Base-by-base conservation (phyloP, 139 green algal species). In the Chlorella sp. region DNA sequence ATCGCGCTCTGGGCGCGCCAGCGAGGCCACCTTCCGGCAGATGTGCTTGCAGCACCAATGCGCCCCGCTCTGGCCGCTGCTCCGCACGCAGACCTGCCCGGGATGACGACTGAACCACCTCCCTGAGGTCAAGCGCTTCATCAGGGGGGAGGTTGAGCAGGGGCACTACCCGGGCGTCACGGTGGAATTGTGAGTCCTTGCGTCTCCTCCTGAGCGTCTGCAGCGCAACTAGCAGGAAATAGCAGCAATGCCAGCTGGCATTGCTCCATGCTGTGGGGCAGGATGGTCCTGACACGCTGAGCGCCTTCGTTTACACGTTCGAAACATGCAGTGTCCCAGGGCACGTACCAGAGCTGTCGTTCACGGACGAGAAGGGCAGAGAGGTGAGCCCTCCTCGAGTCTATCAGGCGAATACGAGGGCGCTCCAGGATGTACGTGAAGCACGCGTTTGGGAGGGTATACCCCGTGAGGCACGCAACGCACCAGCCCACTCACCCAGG, bases 101-200 rank as follows among this genome's bases (percentile, higher is more conserved):
- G 67, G 67, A 2, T 72, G 67, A 72, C 17, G 26, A 62, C 35
- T 72, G 26, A 72, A 72, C 29, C 35, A 35, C 35, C 67, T 72
- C 35, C 67, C 67, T 62, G n/a, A 62, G 1, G 67, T 72, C 2
- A 62, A 59, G n/a, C 26, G 36, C 29, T 72, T 72, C 67, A 33
- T 72, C 62, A 24, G 64, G 64, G 64, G 33, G 31, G 30, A 70
- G 20, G 32, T 51, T 49, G 64, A 36, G 64, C 55, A 20, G 20
- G 55, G 55, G 4, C 55, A 64, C 55, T 64, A 64, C 55, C 64
- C 64, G 10, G 30, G 33, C 23, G 64, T 70, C 32, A 70, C 33
- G 17, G 64, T 70, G 3, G 6, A 70, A 17, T 70, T 70, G 61
- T 67, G 30, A 67, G 61, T 67, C 3, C 55, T 10, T 22, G 4